Percentiles rank a stretch among this genome's conserved stretches.
Conservation (phyloP, 2,329 filamentous ascomycete species). For the Magnaporthiopsis incrustans region DNA sequence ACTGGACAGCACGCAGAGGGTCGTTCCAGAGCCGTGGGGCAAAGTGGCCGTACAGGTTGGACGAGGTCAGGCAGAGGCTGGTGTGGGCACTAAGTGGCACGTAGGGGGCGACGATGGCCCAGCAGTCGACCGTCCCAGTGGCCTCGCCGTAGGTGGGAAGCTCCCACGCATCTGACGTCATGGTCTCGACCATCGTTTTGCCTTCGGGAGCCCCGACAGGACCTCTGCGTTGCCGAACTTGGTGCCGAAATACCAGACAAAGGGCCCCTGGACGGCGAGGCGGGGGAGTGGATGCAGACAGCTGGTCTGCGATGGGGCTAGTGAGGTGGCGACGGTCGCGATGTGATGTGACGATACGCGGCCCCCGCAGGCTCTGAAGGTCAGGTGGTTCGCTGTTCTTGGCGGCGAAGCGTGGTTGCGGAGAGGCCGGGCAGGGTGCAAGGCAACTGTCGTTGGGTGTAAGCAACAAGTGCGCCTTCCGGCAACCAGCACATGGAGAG, state of each 20-base stretch:
- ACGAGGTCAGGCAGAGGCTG: slow-evolving; percentile 39
- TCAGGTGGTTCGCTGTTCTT: not conserved
- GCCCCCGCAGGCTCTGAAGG: not conserved
- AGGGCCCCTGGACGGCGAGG: too few relatives aligned
- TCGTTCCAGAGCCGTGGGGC: slow-evolving; percentile 46
- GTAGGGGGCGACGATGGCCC: slow-evolving; percentile 38
- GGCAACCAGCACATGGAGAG: too few relatives aligned
- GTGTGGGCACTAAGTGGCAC: slow-evolving; percentile 32
- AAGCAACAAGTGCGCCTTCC: not conserved
- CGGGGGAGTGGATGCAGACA: not conserved
- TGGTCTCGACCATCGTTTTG: not conserved
- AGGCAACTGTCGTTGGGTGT: not conserved
- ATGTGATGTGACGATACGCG: not conserved
- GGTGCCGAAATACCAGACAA: not conserved
- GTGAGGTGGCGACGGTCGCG: too few relatives aligned
- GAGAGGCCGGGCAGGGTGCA: too few relatives aligned
- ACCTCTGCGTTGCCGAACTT: not conserved
- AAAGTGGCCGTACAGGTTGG: slow-evolving; percentile 39
- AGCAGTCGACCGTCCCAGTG: slow-evolving; percentile 37
- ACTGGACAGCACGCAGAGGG: slow-evolving; percentile 31
- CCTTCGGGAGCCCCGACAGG: too few relatives aligned
- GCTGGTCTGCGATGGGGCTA: not conserved
- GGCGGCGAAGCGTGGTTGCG: not conserved
- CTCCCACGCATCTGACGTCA: slow-evolving; percentile 12
- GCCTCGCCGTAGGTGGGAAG: slow-evolving; percentile 50